These are phyloP conservation scores for Phytopythium kandeliae DNA, from an alignment of 352 stramenopile genomes.

Conservation along the genomic window DNA sequence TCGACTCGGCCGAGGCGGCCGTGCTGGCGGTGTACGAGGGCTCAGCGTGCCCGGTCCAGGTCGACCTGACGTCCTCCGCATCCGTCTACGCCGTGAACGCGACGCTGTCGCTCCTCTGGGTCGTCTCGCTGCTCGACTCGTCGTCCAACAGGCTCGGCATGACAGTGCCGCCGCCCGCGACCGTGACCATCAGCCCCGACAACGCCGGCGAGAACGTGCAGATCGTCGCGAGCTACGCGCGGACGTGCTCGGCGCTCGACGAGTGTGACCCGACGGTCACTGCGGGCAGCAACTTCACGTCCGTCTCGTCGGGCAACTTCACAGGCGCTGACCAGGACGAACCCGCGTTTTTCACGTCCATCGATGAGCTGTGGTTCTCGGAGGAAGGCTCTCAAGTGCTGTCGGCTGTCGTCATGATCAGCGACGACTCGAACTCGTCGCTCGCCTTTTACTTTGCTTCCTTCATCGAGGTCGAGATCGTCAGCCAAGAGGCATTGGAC, in stretches of 20 bases:
- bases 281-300: conserved; percentile 13
- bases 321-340: conserved; percentile 12
- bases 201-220: conserved; percentile 22
- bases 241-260: conserved; percentile 23
- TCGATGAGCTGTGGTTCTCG: conserved; percentile 25
- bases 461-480: conserved; percentile 30
- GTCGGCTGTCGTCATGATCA: conserved; percentile 36
- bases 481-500: conserved; percentile 14
- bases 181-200: conserved; percentile 23
- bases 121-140: conserved; percentile 17
- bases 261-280: conserved; percentile 30
- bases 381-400: conserved; percentile 34
- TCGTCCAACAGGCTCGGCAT: conserved; percentile 42
- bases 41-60: conserved; percentile 22
- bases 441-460: conserved; percentile 48
- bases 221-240: conserved; percentile 41
- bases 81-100: conserved; percentile 26
- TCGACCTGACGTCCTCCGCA: conserved; percentile 25
- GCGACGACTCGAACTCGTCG: conserved; percentile 22
- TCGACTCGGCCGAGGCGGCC: conserved; percentile 16
- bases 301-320: conserved; percentile 38
- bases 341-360: conserved; percentile 32
- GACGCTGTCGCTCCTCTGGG: conserved; percentile 43
- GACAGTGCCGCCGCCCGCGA: conserved; percentile 25
- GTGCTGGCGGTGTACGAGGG: conserved; percentile 19